These are phyloP conservation scores for Fusarium sp. DNA, from an alignment of 2,329 filamentous ascomycete species.

Conservation along the genomic window DNA sequence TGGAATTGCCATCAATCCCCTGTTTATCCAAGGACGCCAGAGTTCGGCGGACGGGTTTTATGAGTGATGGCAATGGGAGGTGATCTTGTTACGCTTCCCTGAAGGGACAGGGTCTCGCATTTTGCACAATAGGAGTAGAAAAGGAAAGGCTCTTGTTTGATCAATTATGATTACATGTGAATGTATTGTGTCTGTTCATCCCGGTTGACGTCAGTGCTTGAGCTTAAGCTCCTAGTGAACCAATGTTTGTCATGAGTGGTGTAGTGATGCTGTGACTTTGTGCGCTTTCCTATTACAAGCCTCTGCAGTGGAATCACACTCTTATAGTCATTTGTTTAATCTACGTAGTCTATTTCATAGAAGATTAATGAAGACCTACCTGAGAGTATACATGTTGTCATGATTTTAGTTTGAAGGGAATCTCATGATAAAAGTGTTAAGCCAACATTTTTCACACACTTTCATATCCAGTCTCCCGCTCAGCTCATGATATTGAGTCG, in stretches of 20 bases:
- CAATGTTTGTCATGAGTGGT: neutral
- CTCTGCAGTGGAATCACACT: neutral
- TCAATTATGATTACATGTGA: slow-evolving; percentile 33
- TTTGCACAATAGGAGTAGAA: slow-evolving; percentile 54
- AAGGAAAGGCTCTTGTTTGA: slow-evolving; percentile 53
- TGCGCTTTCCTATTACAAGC: neutral
- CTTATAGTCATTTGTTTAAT: neutral
- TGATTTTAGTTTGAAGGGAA: neutral
- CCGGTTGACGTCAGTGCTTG: neutral
- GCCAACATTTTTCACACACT: neutral
- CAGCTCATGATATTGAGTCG: neutral
- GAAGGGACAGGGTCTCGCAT: slow-evolving; percentile 51
- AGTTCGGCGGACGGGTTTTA: slow-evolving; percentile 40
- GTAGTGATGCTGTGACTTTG: neutral
- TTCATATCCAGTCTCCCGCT: neutral
- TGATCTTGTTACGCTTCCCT: slow-evolving; percentile 49
- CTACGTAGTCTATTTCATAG: neutral
- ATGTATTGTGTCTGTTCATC: neutral
- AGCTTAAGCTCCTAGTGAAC: neutral
- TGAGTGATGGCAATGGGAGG: slow-evolving; percentile 46
- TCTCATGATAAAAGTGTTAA: neutral
- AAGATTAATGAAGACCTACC: neutral
- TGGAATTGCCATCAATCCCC: slow-evolving; percentile 14
- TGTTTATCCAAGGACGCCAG: slow-evolving; percentile 45
- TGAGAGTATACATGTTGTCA: neutral